Percentiles rank a stretch among this genome's conserved stretches.
Conservation (phyloP, 2,329 filamentous ascomycete genomes). For the Curvularia spicifera region DNA sequence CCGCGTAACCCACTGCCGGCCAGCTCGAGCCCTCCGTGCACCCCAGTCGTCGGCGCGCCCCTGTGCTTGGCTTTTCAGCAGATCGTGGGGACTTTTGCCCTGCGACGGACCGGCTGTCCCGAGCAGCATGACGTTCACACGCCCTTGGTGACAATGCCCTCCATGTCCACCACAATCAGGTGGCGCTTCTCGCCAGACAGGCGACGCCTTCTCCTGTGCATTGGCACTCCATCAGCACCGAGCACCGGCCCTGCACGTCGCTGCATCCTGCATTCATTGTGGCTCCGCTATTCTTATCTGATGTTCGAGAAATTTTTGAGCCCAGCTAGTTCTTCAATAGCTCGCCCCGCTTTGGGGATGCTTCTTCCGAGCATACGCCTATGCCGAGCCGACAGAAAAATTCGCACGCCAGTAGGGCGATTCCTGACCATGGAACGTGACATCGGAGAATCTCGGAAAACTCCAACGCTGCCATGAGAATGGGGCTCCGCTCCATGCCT, state of each 20-base stretch:
- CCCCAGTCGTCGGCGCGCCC: constrained; percentile 31
- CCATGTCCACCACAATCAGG: constrained; percentile 3
- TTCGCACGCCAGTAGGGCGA: constrained; percentile 28
- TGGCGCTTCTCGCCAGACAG: not conserved
- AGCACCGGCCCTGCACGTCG: constrained; percentile 11
- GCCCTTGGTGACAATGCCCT: constrained; percentile 14
- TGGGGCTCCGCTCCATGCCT: constrained; percentile 26
- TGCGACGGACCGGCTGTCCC: constrained; percentile 30
- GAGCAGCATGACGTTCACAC: constrained; percentile 26
- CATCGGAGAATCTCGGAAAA: constrained; percentile 35
- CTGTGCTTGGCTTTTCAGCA: constrained; percentile 32
- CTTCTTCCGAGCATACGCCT: constrained; percentile 35
- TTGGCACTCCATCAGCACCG: not conserved
- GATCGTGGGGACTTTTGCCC: constrained; percentile 34
- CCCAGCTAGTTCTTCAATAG: constrained; percentile 32
- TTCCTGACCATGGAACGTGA: constrained; percentile 25
- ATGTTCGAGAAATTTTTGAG: constrained; percentile 33
- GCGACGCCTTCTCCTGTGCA: not conserved
- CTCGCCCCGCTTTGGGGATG: constrained; percentile 33
- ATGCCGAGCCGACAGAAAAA: constrained; percentile 32
- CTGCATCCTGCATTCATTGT: constrained; percentile 9
- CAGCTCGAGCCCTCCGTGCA: constrained; percentile 27
- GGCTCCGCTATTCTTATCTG: constrained; percentile 40
- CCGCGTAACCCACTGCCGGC: constrained; percentile 20
- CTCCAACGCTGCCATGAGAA: constrained; percentile 9